Base-by-base conservation (phyloP, 2,329 filamentous ascomycete genomes). In the Aspergillus felis region DNA sequence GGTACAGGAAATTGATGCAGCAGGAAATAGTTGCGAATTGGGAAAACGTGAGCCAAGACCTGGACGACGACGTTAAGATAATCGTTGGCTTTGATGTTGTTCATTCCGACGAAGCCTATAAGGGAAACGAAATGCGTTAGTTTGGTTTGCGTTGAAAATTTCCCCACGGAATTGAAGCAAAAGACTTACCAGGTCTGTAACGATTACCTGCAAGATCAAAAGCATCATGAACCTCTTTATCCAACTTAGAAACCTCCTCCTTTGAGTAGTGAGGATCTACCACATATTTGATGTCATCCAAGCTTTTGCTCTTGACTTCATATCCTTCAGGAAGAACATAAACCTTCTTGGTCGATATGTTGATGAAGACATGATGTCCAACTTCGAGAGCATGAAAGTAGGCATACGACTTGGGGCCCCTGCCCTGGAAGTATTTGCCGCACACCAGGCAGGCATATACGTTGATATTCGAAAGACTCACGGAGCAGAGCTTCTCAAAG, bases 1-100 rank as follows among this genome's bases (percentile, higher is more conserved):
- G 82, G 82, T 4, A 66, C 65, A 10, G 82, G 82, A 53, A 97
- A 87, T 65, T 95, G 84, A 70, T 96, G 91, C 1, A 97, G 84
- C 68, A 99, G 86, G 71, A 97, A 87, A 77, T 87, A 97, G 73
- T 97, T 97, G 35, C 94, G 87, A 64, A 99, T 80, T 3, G 94
- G 93, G 22, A 87, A 81, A 27, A 97, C 91, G 74, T 99, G 94
- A 2, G 93, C 88, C 41, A 99, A 82, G 6, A 92, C 88, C 74
- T 99, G 94, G 51, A 96, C 88, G 3, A 97, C 85, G 27, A 96
- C 93, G 71, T 99, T 99, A 70, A 97, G 84, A 78, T 99, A 99
- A 79, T 99, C 94, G 77, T 99, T 99, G 57, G 94, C 91, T 76
- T 99, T 99, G 82, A 99, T 97, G 77, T 99, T 99, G 82, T 99